Percentiles rank a stretch among this genome's conserved stretches.
phyloP scores from a whole-genome alignment of 305 asterid species.

The Fraxinus sp. region DNA sequence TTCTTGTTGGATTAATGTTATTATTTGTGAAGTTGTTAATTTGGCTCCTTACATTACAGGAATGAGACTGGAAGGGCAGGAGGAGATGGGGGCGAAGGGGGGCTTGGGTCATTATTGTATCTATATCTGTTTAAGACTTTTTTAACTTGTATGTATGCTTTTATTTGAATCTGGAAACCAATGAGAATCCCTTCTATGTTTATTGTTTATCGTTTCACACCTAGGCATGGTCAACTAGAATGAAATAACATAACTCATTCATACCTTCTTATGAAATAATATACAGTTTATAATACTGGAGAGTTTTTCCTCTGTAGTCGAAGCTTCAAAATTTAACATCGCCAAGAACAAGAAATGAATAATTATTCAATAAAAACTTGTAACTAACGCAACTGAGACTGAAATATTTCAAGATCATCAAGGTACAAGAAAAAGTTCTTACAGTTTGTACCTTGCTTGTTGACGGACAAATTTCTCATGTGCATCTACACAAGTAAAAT shows the following conservation, averaged over 20 bases:
- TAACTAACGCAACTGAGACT: background rate
- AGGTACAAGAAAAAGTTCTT: background rate
- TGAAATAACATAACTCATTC: background rate
- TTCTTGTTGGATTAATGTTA: background rate
- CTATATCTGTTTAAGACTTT: conserved; percentile 22
- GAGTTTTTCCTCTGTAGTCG: background rate
- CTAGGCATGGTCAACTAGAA: background rate
- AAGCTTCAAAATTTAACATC: background rate
- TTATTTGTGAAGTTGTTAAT: background rate
- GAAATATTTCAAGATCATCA: background rate
- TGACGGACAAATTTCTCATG: background rate
- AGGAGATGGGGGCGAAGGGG: conserved; percentile 16
- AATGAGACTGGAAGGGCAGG: conserved; percentile 11
- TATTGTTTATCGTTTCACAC: background rate
- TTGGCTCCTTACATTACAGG: background rate
- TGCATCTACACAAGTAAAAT: background rate
- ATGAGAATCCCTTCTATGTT: conserved; percentile 2
- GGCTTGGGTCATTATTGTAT: conserved; percentile 35
- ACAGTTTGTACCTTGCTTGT: background rate
- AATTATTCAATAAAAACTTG: background rate
- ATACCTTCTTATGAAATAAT: background rate
- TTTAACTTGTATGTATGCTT: conserved; percentile 27
- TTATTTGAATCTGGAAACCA: conserved; percentile 23
- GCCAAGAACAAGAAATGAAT: background rate
- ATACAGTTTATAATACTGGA: background rate